These are phyloP conservation scores for Suillus clintonianus DNA, from an alignment of 768 basidiomycete species.

Conservation along the genomic window DNA sequence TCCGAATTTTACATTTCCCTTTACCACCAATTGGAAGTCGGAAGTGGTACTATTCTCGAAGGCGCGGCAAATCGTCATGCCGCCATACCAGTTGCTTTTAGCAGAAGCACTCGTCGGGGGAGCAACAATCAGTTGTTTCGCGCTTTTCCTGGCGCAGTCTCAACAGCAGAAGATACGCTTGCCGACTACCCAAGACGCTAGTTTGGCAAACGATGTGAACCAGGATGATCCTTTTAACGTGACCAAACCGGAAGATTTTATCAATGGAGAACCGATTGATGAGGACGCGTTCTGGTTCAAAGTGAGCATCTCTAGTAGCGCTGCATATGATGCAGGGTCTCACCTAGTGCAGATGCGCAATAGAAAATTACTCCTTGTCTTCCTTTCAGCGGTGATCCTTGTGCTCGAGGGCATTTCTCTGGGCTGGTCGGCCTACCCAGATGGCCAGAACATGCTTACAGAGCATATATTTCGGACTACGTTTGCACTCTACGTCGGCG, in stretches of 20 bases:
- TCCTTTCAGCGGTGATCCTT: conserved; percentile 48
- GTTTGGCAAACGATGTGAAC: conserved; percentile 20
- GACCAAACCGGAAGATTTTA: conserved; percentile 65
- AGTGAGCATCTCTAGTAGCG: conserved; percentile 37
- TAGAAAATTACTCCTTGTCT: conserved; percentile 53
- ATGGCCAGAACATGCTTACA: conserved; percentile 35
- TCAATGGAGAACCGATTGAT: conserved; percentile 68
- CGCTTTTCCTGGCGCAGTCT: conserved; percentile 42
- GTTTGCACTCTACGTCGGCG: conserved; percentile 62
- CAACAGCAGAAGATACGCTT: conserved; percentile 55
- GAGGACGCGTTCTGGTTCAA: conserved; percentile 61
- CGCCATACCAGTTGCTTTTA: conserved; percentile 58
- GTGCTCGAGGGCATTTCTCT: conserved; percentile 54
- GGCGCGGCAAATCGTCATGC: conserved; percentile 50
- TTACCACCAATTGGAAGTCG: neutral
- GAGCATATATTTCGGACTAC: conserved; percentile 7
- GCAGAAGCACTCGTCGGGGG: conserved; percentile 47
- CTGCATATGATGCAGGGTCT: neutral
- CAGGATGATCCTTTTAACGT: conserved; percentile 66
- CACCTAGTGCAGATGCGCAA: conserved; percentile 1
- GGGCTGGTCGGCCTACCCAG: conserved; percentile 44
- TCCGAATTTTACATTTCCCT: neutral
- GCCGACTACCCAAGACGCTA: conserved; percentile 32
- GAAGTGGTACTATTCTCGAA: neutral
- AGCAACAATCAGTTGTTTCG: conserved; percentile 45